Conservation (phyloP, 306 rosid species). For the Dryas octopetala region DNA sequence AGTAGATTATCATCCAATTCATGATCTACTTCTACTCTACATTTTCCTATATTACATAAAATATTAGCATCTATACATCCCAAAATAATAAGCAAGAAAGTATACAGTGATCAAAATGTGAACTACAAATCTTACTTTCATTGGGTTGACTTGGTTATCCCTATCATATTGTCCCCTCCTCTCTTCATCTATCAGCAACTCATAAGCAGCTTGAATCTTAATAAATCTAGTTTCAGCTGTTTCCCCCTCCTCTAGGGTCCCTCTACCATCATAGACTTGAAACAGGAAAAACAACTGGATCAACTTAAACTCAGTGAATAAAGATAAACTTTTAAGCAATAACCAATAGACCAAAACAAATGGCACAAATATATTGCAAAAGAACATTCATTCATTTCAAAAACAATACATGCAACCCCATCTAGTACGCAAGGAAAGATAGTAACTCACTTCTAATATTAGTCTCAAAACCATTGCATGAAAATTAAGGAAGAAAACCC, state of each 20-base stretch:
- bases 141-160: constrained; percentile 81
- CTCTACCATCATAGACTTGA: constrained; percentile 83
- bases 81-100: not conserved
- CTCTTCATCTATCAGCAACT: constrained; percentile 68
- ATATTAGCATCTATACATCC: not conserved
- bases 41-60: not conserved
- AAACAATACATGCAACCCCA: not conserved
- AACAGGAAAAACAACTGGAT: constrained; percentile 12
- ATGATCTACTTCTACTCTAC: no score
- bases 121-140: constrained; percentile 64
- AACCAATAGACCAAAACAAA: constrained; percentile 2
- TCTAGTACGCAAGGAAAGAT: not conserved
- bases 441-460: not conserved
- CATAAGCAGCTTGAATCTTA: constrained; percentile 98
- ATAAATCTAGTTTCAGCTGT: constrained; percentile 93
- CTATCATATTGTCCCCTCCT: constrained; percentile 70
- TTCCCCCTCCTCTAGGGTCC: constrained; percentile 91
- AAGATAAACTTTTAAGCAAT: constrained; percentile 4
- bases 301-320: constrained; percentile 2
- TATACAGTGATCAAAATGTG: not conserved
- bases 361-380: not conserved
- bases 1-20: not conserved
- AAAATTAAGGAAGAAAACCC: not conserved
- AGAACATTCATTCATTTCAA: not conserved
- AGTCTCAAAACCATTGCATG: not conserved